Conservation (phyloP, 1,139 yeast species). For the Sugiyamaella sp. region DNA sequence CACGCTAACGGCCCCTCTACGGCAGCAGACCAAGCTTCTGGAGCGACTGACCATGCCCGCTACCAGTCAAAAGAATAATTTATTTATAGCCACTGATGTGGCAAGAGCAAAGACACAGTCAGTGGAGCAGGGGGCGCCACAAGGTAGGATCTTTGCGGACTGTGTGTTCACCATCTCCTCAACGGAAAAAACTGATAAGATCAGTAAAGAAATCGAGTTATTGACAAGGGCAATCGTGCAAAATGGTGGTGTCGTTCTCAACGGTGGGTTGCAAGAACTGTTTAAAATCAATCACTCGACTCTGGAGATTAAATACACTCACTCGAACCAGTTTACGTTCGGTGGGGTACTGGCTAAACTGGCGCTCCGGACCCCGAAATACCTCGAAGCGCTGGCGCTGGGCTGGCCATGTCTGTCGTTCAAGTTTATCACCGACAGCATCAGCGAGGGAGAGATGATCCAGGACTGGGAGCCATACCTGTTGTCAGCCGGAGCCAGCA, state of each 20-base stretch:
- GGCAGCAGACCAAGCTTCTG: neutral
- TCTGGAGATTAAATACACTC: slow-evolving; percentile 24
- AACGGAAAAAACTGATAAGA: slow-evolving; percentile 37
- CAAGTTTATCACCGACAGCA: slow-evolving; percentile 55
- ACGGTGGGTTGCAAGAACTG: slow-evolving; percentile 50
- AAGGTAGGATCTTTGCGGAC: slow-evolving; percentile 41
- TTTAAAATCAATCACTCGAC: slow-evolving; percentile 27
- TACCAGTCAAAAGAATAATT: neutral
- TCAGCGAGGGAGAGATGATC: slow-evolving; percentile 36
- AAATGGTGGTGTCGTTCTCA: slow-evolving; percentile 59
- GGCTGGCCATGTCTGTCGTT: slow-evolving; percentile 87
- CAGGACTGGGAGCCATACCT: slow-evolving; percentile 57
- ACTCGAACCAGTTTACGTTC: slow-evolving; percentile 44
- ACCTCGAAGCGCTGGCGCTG: slow-evolving; percentile 78
- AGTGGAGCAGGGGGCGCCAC: neutral
- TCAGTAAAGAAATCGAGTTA: slow-evolving; percentile 45
- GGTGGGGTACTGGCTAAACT: slow-evolving; percentile 66
- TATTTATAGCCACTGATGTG: neutral
- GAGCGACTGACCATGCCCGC: neutral
- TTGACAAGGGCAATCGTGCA: slow-evolving; percentile 45
- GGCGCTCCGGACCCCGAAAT: slow-evolving; percentile 69
- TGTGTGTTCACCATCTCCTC: slow-evolving; percentile 52
- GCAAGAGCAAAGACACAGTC: neutral
- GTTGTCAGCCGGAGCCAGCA: slow-evolving; percentile 72
- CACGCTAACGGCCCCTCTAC: neutral